Conservation (phyloP, 164 flowering plant genomes). For the Berberis thunbergii region DNA sequence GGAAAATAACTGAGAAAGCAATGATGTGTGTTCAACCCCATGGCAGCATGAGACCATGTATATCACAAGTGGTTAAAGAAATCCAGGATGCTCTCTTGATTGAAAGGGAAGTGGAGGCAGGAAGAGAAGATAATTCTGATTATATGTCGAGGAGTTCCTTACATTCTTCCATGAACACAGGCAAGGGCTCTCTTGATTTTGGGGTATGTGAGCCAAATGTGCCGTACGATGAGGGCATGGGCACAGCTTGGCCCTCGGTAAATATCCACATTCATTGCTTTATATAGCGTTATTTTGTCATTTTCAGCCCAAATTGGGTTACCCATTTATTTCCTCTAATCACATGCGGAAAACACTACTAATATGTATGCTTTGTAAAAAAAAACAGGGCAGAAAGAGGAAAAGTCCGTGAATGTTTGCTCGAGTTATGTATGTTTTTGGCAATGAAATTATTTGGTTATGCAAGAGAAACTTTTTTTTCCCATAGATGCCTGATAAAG, state of each 20-base stretch:
- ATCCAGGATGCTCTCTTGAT: conserved; percentile 85
- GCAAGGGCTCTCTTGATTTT: conserved; percentile 40
- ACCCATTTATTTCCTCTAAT: background rate
- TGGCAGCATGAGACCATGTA: conserved; percentile 80
- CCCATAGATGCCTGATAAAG: too few relatives aligned
- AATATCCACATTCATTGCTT: background rate
- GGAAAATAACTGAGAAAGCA: conserved; percentile 98
- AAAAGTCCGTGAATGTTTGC: too few relatives aligned
- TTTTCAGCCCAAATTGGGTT: background rate
- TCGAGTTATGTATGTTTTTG: too few relatives aligned
- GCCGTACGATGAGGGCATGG: conserved; percentile 51
- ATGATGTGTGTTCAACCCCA: conserved; percentile 85
- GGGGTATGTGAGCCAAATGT: conserved; percentile 39
- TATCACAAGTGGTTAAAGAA: conserved; percentile 96
- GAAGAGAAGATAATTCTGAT: conserved; percentile 51
- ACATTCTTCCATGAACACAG: conserved; percentile 50
- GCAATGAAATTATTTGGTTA: too few relatives aligned
- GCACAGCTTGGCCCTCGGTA: conserved; percentile 53
- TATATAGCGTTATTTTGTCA: background rate
- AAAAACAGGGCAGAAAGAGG: too few relatives aligned
- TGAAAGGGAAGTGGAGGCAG: conserved; percentile 44
- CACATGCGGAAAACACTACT: too few relatives aligned
- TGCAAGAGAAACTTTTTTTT: too few relatives aligned
- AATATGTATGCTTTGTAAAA: too few relatives aligned
- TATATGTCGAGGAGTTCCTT: conserved; percentile 48